Base-by-base conservation (phyloP, 805 yeast species). In the Candida rishiriensis region DNA sequence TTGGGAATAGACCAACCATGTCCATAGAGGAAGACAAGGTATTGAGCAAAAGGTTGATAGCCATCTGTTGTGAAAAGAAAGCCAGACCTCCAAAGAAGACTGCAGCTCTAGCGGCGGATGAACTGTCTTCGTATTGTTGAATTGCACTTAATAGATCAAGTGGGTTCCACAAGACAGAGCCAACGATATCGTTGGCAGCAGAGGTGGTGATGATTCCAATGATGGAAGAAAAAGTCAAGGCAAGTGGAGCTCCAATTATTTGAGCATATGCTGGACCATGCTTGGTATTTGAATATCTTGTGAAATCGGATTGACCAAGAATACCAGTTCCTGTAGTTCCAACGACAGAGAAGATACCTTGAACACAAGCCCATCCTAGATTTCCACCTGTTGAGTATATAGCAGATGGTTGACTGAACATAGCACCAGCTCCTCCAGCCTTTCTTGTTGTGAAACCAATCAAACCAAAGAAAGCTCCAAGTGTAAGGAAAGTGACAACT, bases 171-270 rank as follows among this genome's bases (percentile, higher is more conserved):
- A 70, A 51, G 40, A 43, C 60, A 31, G 60, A 62, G 21, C 72
- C 74, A 46, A 66, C 71, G 6, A 65, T 52, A n/a, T 62, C 63
- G 46, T 75, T 70, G 32, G 83, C 81, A 39, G 85, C 85, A 26
- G 87, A 70, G 5, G 79, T 71, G 10, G 71, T 65, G 34, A 75
- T 45, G 26, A 73, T 51, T 10, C 79, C 79, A 54, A 74, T 65
- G 32, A 73, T 76, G 46, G 81, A 71, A 52, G 72, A 69, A 60
- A 83, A 83, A 47, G 76, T 74, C 64, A 84, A 71, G 18, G 82
- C 81, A 52, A 79, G 29, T 1, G 55, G 55, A 8, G 51, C 53
- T 5, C 49, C 49, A 16, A 52, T 32, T 1, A 42, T 29, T 31
- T 50, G 53, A 10, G 52, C 49, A 7, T 50, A 14, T 3, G 43